phyloP scores from a whole-genome alignment of 495 filamentous ascomycete species.

The Penicillium lividum region DNA sequence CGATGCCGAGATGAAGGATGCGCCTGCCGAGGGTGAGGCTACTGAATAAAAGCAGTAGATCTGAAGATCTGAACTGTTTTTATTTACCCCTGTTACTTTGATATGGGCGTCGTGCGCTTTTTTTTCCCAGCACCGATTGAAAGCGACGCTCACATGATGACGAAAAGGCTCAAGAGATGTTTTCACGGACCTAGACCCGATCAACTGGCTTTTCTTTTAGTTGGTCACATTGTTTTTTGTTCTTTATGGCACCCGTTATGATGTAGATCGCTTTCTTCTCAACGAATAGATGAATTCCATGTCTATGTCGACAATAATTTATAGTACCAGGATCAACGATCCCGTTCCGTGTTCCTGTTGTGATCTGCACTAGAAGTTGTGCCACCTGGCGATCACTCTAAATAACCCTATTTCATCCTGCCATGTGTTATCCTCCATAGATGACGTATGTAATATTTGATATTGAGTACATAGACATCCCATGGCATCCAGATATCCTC shows the following conservation, averaged over 20 bases:
- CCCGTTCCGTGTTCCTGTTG: not conserved
- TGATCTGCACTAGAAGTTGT: conserved; percentile 7
- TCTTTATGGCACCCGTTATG: conserved; percentile 30
- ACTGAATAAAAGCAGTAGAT: conserved; percentile 49
- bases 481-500: not conserved
- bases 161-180: conserved; percentile 33
- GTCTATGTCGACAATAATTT: not conserved
- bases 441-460: too few relatives aligned
- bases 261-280: conserved; percentile 31
- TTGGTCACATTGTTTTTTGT: conserved; percentile 21
- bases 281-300: conserved; percentile 34
- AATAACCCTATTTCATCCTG: conserved; percentile 7
- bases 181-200: conserved; percentile 30
- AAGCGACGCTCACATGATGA: conserved; percentile 25
- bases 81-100: conserved; percentile 3
- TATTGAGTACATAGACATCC: not conserved
- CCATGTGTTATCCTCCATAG: too few relatives aligned
- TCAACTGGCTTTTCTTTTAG: conserved; percentile 10
- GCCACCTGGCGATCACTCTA: conserved; percentile 2
- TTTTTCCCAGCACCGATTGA: not conserved
- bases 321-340: not conserved
- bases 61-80: conserved; percentile 4
- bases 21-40: conserved; percentile 40
- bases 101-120: not conserved
- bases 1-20: conserved; percentile 60